Percentiles rank a stretch among this genome's conserved stretches.
These are phyloP conservation scores for Kwoniella botswanensis DNA, from an alignment of 768 basidiomycete genomes.

Conservation along the genomic window DNA sequence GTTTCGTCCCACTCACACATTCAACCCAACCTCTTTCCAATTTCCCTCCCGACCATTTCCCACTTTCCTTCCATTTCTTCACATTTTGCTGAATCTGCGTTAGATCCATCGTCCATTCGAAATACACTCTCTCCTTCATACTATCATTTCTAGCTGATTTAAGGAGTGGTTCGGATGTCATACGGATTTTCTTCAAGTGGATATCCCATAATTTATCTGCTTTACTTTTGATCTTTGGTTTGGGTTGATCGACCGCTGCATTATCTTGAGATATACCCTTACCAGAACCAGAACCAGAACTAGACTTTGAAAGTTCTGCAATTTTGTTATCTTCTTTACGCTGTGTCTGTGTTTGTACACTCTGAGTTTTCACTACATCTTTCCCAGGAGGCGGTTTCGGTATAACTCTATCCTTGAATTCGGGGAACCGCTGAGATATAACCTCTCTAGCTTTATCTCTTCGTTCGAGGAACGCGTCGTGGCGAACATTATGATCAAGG, in stretches of 20 bases:
- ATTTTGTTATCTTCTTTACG: neutral
- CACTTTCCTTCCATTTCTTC: constrained; percentile 21
- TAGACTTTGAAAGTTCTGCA: too few species aligned
- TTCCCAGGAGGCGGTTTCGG: constrained; percentile 42
- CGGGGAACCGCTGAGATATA: constrained; percentile 39
- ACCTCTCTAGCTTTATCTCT: constrained; percentile 35
- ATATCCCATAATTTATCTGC: constrained; percentile 46
- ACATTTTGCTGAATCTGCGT: neutral
- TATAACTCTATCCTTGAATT: constrained; percentile 26
- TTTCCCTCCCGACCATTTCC: constrained; percentile 29
- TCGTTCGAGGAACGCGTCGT: constrained; percentile 33
- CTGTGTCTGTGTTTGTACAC: neutral
- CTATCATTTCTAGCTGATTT: constrained; percentile 3
- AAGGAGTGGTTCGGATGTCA: constrained; percentile 29
- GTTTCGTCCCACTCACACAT: constrained; percentile 23
- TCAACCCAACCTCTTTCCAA: constrained; percentile 38
- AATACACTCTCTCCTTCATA: constrained; percentile 30
- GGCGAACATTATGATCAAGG: constrained; percentile 24
- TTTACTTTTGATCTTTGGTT: constrained; percentile 37
- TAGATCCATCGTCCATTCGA: constrained; percentile 36
- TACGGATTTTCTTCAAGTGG: constrained; percentile 40
- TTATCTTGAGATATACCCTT: neutral
- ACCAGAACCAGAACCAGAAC: too few species aligned
- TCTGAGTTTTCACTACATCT: constrained; percentile 21
- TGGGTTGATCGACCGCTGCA: neutral